Percentiles rank a stretch among this genome's conserved stretches.
Conservation (phyloP, 768 basidiomycete genomes). For the Phaffia australis region DNA sequence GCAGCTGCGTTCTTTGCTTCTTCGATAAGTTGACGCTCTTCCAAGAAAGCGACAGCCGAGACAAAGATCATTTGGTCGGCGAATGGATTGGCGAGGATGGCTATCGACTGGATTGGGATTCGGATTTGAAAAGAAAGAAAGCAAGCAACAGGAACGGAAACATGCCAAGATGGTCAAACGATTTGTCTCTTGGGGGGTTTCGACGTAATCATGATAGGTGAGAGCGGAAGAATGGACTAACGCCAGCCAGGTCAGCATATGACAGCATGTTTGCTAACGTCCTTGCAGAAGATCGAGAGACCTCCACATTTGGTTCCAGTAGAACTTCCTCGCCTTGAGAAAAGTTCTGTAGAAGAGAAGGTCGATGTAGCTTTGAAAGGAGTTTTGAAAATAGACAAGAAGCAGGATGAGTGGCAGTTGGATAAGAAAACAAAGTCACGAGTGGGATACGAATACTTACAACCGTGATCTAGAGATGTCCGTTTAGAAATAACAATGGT, state of each 20-base stretch:
- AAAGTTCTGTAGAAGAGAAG: conserved; percentile 22
- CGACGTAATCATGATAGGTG: no score
- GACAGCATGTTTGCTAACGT: conserved; percentile 25
- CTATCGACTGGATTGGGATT: neutral
- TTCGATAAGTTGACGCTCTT: neutral
- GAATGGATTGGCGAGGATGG: conserved; percentile 23
- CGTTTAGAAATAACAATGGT: neutral
- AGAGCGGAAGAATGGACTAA: neutral
- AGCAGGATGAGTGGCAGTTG: neutral
- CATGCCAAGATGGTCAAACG: no score
- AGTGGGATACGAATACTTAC: neutral
- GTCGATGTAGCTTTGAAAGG: conserved; percentile 20
- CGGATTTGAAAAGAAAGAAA: neutral
- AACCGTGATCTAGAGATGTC: conserved; percentile 5
- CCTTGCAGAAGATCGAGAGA: conserved; percentile 21
- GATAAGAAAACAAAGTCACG: neutral
- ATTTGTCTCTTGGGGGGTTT: no score
- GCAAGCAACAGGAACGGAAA: no score
- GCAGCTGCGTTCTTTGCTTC: conserved; percentile 1
- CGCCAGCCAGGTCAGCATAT: conserved; percentile 17
- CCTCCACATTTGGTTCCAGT: conserved; percentile 24
- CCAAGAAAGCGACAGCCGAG: conserved; percentile 21
- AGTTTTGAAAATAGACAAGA: no score
- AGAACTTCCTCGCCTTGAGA: conserved; percentile 18
- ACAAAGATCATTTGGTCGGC: conserved; percentile 26